Percentiles rank a stretch among this genome's conserved stretches.
These are phyloP conservation scores for Panellus pusillus DNA, from an alignment of 768 basidiomycete species.

Conservation along the genomic window DNA sequence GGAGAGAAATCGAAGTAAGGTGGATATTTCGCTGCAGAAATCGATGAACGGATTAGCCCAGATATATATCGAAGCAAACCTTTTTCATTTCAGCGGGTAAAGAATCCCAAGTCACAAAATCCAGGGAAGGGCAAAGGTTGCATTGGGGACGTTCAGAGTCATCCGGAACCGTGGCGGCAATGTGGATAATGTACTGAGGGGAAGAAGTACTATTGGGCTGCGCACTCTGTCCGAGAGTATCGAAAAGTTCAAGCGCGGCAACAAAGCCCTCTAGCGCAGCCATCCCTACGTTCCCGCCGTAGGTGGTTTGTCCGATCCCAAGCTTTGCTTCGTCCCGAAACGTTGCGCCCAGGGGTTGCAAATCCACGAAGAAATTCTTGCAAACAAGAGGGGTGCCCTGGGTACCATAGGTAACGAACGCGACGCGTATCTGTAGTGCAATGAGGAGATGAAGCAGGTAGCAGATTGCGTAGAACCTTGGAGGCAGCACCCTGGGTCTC, in stretches of 20 bases:
- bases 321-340: conserved; percentile 48
- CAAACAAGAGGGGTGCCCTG: conserved; percentile 59
- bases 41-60: not conserved
- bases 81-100: conserved; percentile 63
- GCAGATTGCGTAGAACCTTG: conserved; percentile 2
- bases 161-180: conserved; percentile 61
- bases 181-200: conserved; percentile 55
- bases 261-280: conserved; percentile 72
- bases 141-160: conserved; percentile 50
- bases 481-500: conserved; percentile 37
- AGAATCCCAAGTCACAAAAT: conserved; percentile 58
- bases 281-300: conserved; percentile 53
- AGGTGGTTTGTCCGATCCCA: conserved; percentile 58
- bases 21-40: conserved; percentile 55
- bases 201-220: conserved; percentile 21
- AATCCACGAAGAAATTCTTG: conserved; percentile 57
- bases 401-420: conserved; percentile 62
- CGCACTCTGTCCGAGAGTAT: conserved; percentile 32
- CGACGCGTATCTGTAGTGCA: conserved; percentile 37
- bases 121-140: conserved; percentile 49
- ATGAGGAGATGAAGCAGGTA: not conserved
- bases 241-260: conserved; percentile 62
- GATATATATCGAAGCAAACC: conserved; percentile 32
- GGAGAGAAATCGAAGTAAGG: conserved; percentile 50
- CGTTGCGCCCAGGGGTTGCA: conserved; percentile 39